phyloP scores from a whole-genome alignment of 2,329 filamentous ascomycete species.

The Fusarium armeniacum region DNA sequence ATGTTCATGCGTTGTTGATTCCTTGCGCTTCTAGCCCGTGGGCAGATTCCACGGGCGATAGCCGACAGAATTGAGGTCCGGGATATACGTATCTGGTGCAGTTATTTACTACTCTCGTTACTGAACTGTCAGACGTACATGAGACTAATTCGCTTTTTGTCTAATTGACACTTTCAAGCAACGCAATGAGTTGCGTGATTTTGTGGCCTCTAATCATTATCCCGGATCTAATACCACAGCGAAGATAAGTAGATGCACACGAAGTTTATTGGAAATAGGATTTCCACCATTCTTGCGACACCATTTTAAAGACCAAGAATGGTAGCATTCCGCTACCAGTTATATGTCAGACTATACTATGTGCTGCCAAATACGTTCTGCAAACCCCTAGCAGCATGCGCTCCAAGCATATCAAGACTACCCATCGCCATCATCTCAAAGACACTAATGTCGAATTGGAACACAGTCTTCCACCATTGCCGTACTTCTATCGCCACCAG shows the following conservation, averaged over 20 bases:
- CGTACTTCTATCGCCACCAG: constrained; percentile 14
- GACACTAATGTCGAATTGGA: constrained; percentile 16
- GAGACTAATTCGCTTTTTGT: no score
- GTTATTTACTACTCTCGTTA: not conserved
- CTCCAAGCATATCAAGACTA: constrained; percentile 10
- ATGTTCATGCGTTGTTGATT: not conserved
- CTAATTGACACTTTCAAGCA: no score
- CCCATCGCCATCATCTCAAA: constrained; percentile 24
- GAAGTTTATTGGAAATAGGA: no score
- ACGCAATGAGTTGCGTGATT: no score
- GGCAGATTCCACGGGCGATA: not conserved
- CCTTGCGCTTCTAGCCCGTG: not conserved
- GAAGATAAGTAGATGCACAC: no score
- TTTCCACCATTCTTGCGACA: no score
- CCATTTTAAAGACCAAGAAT: no score
- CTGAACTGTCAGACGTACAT: no score
- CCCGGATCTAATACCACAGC: no score
- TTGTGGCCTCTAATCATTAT: no score
- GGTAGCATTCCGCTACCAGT: no score
- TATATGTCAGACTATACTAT: no score
- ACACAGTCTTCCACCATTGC: constrained; percentile 18
- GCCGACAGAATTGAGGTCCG: not conserved
- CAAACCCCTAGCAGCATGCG: constrained; percentile 6
- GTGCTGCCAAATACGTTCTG: not conserved
- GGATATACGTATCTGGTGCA: not conserved